A percentile compares a stretch with the other conserved stretches of the same genome.
phyloP scores from a whole-genome alignment of 768 basidiomycete species.

The Leucosporidium yakuticum region DNA sequence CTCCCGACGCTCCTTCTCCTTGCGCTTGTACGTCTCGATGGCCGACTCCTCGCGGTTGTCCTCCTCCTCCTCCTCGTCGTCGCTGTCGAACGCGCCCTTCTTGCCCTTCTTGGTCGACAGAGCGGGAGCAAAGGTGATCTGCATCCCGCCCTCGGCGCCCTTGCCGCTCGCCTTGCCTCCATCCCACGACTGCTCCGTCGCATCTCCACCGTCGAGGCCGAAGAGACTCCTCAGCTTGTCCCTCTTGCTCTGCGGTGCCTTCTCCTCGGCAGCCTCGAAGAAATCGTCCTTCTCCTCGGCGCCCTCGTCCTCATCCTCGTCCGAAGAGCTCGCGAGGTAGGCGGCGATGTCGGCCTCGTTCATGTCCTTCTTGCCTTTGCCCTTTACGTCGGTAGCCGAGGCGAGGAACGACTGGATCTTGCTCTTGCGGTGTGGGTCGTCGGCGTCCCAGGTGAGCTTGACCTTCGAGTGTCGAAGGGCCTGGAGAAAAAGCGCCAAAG shows the following conservation, averaged over 20 bases:
- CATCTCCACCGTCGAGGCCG: slow-evolving; percentile 28
- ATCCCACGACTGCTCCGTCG: slow-evolving; percentile 26
- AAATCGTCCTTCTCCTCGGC: slow-evolving; percentile 42
- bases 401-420: slow-evolving; percentile 34
- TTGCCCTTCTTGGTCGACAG: slow-evolving; percentile 51
- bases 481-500: slow-evolving; percentile 45
- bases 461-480: slow-evolving; percentile 97
- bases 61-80: slow-evolving; percentile 35
- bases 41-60: slow-evolving; percentile 67
- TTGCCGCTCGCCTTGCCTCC: slow-evolving; percentile 27
- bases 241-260: slow-evolving; percentile 41
- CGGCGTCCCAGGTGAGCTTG: slow-evolving; percentile 96
- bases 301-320: slow-evolving; percentile 53
- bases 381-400: slow-evolving; percentile 51
- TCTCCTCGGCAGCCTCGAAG: slow-evolving; percentile 58
- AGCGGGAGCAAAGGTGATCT: slow-evolving; percentile 90
- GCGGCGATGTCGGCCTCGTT: slow-evolving; percentile 85
- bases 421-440: slow-evolving; percentile 78
- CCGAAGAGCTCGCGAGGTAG: slow-evolving; percentile 65
- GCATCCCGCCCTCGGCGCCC: slow-evolving; percentile 60
- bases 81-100: slow-evolving; percentile 39
- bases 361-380: slow-evolving; percentile 67
- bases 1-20: slow-evolving; percentile 81
- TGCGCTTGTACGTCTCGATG: slow-evolving; percentile 78
- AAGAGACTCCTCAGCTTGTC: slow-evolving; percentile 23